phyloP scores from a whole-genome alignment of 2,329 filamentous ascomycete species.

The Chalaropsis thielavioides region DNA sequence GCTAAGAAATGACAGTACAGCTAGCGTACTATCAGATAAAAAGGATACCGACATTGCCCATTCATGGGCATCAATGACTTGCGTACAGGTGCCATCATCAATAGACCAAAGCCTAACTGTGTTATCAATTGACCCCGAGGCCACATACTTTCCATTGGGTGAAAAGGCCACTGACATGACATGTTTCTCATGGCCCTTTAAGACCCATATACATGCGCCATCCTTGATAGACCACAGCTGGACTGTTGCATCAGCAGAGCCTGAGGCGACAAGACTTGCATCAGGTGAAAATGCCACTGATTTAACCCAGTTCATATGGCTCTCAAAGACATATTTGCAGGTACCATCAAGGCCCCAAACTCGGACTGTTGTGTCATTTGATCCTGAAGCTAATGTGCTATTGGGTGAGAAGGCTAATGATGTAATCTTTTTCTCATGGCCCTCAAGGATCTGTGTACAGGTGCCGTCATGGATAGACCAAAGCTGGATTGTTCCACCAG shows the following conservation, averaged over 20 bases:
- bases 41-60: not conserved
- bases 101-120: not conserved
- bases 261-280: not conserved
- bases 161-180: not conserved
- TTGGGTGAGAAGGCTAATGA: slow-evolving; percentile 14
- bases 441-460: not conserved
- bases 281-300: not conserved
- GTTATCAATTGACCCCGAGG: not conserved
- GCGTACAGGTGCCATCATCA: not conserved
- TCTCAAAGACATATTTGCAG: not conserved
- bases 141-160: not conserved
- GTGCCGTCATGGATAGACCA: not conserved
- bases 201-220: not conserved
- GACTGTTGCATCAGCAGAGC: not conserved
- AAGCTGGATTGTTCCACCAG: not conserved
- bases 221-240: not conserved
- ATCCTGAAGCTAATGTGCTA: not conserved
- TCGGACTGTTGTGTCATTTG: slow-evolving; percentile 2
- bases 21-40: not conserved
- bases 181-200: not conserved
- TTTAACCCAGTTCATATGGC: not conserved
- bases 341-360: slow-evolving; percentile 4
- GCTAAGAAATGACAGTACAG: not conserved
- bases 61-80: not conserved
- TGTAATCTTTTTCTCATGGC: not conserved